phyloP scores from a whole-genome alignment of 495 filamentous ascomycete genomes.

The Talaromyces nanjingensis region DNA sequence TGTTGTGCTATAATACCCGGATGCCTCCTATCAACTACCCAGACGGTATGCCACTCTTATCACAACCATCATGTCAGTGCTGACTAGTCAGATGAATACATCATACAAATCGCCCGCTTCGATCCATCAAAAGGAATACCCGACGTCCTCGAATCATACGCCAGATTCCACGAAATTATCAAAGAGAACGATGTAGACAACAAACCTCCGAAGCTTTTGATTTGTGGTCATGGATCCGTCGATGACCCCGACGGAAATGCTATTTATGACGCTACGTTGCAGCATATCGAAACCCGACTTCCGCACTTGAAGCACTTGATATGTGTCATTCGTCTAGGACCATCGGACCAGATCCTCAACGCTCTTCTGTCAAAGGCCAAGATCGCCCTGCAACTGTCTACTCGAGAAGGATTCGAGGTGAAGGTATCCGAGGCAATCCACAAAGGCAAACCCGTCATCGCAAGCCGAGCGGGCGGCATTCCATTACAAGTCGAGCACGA shows the following conservation, averaged over 20 bases:
- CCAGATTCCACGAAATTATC: conserved; percentile 60
- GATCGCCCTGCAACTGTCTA: conserved; percentile 73
- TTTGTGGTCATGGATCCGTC: conserved; percentile 74
- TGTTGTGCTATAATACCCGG: conserved; percentile 43
- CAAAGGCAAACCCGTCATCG: conserved; percentile 78
- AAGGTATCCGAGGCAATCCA: conserved; percentile 86
- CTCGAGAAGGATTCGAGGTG: conserved; percentile 81
- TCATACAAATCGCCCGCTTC: conserved; percentile 79
- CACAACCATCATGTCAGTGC: not conserved
- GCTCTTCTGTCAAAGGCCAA: conserved; percentile 68
- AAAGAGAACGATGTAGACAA: conserved; percentile 31
- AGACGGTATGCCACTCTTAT: conserved; percentile 33
- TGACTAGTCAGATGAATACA: conserved; percentile 51
- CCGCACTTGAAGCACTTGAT: conserved; percentile 49
- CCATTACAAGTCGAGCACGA: conserved; percentile 70
- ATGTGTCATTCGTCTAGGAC: conserved; percentile 69
- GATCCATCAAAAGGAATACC: conserved; percentile 83
- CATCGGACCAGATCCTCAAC: conserved; percentile 77
- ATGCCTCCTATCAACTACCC: conserved; percentile 64
- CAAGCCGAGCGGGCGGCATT: conserved; percentile 72
- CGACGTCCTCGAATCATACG: conserved; percentile 72
- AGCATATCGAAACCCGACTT: conserved; percentile 53
- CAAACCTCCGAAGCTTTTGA: conserved; percentile 64
- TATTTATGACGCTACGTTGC: conserved; percentile 66
- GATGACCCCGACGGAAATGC: conserved; percentile 76